These are phyloP conservation scores for Phytophthora pinifolia DNA, from an alignment of 352 stramenopile species.

Conservation along the genomic window DNA sequence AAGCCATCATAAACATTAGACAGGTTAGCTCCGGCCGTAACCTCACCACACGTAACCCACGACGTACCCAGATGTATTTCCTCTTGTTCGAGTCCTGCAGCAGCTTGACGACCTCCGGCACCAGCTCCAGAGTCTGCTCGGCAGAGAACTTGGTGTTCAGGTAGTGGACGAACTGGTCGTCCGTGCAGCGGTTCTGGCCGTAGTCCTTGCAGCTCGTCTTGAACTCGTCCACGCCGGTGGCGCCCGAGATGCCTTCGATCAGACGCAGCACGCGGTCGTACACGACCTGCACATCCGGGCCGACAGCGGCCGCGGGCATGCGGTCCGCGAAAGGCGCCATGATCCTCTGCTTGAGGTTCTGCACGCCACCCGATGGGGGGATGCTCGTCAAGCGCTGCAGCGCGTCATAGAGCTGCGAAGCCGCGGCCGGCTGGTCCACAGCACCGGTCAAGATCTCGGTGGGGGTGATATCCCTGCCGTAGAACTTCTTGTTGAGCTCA, in stretches of 20 bases:
- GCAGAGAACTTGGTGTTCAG: constrained; percentile 69
- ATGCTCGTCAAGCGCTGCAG: constrained; percentile 78
- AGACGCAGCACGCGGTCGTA: constrained; percentile 82
- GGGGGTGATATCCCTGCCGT: constrained; percentile 83
- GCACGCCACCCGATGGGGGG: constrained; percentile 54
- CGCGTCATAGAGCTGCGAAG: constrained; percentile 79
- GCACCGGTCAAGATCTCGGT: constrained; percentile 83
- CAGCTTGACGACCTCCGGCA: constrained; percentile 83
- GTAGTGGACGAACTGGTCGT: constrained; percentile 72
- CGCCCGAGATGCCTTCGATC: constrained; percentile 64
- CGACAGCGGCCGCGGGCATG: constrained; percentile 70
- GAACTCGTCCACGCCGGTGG: constrained; percentile 72
- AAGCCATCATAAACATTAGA: constrained; percentile 8
- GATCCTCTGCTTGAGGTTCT: constrained; percentile 61
- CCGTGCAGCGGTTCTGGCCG: constrained; percentile 76
- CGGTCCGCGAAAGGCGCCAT: constrained; percentile 70
- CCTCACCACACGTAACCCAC: background rate
- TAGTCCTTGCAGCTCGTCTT: constrained; percentile 87
- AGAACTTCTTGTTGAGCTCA: constrained; percentile 90
- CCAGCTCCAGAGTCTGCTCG: constrained; percentile 70
- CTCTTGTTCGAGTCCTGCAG: constrained; percentile 83
- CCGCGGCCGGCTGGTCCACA: constrained; percentile 80
- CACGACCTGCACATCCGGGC: constrained; percentile 78
- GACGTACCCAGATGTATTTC: constrained; percentile 80
- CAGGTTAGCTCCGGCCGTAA: constrained; percentile 11